These are phyloP conservation scores for Zizania latifolia DNA, from an alignment of 176 grass and related monocot genomes.

Conservation along the genomic window DNA sequence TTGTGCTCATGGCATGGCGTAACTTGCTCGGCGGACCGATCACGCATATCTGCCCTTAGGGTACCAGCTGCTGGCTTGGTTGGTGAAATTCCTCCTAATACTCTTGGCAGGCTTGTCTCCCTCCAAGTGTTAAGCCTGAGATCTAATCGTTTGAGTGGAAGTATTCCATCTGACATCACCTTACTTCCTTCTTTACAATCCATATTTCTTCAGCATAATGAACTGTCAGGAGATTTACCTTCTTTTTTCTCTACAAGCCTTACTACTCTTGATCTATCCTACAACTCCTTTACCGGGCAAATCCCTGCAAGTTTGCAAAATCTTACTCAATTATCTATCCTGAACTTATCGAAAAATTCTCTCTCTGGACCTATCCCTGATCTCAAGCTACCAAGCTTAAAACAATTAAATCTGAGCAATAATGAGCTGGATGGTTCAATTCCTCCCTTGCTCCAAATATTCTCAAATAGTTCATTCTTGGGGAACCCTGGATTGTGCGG, in stretches of 20 bases:
- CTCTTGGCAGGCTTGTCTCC: slow-evolving; percentile 65
- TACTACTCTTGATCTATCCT: slow-evolving; percentile 70
- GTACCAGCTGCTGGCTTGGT: slow-evolving; percentile 75
- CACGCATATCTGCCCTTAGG: slow-evolving; percentile 53
- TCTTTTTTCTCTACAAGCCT: slow-evolving; percentile 52
- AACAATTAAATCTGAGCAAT: slow-evolving; percentile 69
- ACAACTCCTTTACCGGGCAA: slow-evolving; percentile 76
- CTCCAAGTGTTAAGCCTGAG: slow-evolving; percentile 84
- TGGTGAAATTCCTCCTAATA: slow-evolving; percentile 72
- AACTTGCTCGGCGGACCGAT: slow-evolving; percentile 48
- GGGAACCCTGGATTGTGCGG: slow-evolving; percentile 78
- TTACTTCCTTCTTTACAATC: slow-evolving; percentile 69
- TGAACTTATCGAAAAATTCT: slow-evolving; percentile 71
- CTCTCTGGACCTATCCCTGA: slow-evolving; percentile 75
- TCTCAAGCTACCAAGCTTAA: slow-evolving; percentile 59
- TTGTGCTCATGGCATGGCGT: slow-evolving; percentile 93
- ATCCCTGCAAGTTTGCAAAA: slow-evolving; percentile 58
- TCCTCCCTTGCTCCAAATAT: slow-evolving; percentile 68
- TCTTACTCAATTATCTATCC: slow-evolving; percentile 54
- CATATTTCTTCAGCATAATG: slow-evolving; percentile 88
- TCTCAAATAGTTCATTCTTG: slow-evolving; percentile 61
- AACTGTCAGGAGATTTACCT: slow-evolving; percentile 76
- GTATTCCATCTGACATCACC: slow-evolving; percentile 59
- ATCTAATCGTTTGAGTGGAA: slow-evolving; percentile 70
- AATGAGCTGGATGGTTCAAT: slow-evolving; percentile 78